Percentiles rank a stretch among this genome's conserved stretches.
Evolutionary conservation across 108 stramenopile genomes (phyloP).

Genomic region (Aureococcus anophagefferens): DNA sequence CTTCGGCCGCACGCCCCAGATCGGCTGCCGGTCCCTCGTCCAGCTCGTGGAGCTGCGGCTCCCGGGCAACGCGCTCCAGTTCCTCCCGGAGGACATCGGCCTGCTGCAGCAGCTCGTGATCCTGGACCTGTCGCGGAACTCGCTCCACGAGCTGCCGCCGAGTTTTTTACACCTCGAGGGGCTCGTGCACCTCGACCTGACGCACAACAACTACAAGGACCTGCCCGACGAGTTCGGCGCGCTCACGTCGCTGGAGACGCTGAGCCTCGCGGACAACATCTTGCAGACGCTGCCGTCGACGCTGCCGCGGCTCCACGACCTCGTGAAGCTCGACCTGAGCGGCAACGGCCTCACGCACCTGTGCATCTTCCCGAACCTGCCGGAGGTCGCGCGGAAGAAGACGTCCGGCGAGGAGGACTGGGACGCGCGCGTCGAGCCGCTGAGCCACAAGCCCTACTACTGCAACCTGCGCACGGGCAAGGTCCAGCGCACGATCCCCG

Average conservation of each 20-base stretch:
- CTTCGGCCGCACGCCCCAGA: too few species aligned
- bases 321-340: not conserved
- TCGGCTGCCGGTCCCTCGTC: not conserved
- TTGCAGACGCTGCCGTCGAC: slow-evolving; percentile 2
- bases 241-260: not conserved
- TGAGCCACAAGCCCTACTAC: not conserved
- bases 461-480: not conserved
- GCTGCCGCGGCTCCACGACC: not conserved
- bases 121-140: not conserved
- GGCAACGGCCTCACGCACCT: slow-evolving; percentile 13
- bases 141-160: not conserved
- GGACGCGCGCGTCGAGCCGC: not conserved
- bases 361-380: not conserved
- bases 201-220: not conserved
- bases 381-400: not conserved
- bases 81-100: slow-evolving; percentile 6
- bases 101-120: not conserved
- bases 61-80: not conserved
- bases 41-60: slow-evolving; percentile 3
- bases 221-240: slow-evolving; percentile 2
- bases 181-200: slow-evolving; percentile 5
- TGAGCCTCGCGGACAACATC: slow-evolving; percentile 9
- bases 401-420: not conserved
- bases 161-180: not conserved
- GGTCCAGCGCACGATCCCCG: not conserved